Conservation (phyloP, 495 filamentous ascomycete genomes). For the Acidomyces sp. region DNA sequence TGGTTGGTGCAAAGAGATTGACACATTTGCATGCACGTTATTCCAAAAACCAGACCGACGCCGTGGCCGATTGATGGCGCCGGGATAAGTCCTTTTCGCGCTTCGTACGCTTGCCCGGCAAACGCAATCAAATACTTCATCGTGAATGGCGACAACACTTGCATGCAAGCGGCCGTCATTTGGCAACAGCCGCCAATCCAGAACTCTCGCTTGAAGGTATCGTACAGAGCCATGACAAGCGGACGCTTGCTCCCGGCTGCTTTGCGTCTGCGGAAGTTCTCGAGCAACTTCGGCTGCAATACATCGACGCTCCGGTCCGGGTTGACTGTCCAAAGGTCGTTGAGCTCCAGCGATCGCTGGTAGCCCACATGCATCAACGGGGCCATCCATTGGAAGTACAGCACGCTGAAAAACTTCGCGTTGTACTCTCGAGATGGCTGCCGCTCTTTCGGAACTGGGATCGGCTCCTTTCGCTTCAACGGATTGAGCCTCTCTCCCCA, state of each 20-base stretch:
- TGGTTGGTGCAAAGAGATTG: slow-evolving; percentile 32
- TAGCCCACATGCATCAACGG: slow-evolving; percentile 68
- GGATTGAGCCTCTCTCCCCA: slow-evolving; percentile 53
- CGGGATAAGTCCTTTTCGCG: slow-evolving; percentile 22
- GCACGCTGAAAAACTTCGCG: slow-evolving; percentile 45
- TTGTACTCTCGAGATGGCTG: slow-evolving; percentile 42
- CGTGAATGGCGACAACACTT: slow-evolving; percentile 55
- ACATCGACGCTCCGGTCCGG: slow-evolving; percentile 58
- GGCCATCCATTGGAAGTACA: slow-evolving; percentile 58
- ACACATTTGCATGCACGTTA: slow-evolving; percentile 29
- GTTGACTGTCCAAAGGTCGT: slow-evolving; percentile 81
- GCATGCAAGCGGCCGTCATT: slow-evolving; percentile 52
- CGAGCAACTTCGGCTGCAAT: slow-evolving; percentile 49
- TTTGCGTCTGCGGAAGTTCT: slow-evolving; percentile 52
- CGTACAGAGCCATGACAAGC: slow-evolving; percentile 67
- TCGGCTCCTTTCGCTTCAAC: slow-evolving; percentile 44
- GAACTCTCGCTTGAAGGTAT: slow-evolving; percentile 78
- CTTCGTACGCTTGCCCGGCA: slow-evolving; percentile 54
- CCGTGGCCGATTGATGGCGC: slow-evolving; percentile 26
- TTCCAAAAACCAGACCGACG: slow-evolving; percentile 30
- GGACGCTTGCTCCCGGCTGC: slow-evolving; percentile 58
- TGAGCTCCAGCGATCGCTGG: slow-evolving; percentile 64
- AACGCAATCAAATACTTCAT: slow-evolving; percentile 31
- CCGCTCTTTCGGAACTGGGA: slow-evolving; percentile 46
- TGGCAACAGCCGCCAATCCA: slow-evolving; percentile 67